These are phyloP conservation scores for Fusarium sulawesiense DNA, from an alignment of 2,329 filamentous ascomycete genomes.

Conservation along the genomic window DNA sequence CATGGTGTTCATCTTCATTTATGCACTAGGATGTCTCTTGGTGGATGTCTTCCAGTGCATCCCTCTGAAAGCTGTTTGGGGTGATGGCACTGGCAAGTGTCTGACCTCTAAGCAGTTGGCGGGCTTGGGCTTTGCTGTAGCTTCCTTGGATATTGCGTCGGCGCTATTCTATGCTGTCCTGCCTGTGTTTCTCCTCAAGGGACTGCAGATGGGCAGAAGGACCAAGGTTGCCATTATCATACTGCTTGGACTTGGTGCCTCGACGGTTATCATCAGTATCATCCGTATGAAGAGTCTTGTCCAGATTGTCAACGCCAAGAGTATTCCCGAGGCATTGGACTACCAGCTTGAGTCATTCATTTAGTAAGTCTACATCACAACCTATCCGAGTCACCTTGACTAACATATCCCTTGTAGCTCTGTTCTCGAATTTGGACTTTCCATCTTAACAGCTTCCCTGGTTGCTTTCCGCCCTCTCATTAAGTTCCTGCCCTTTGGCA, in stretches of 20 bases:
- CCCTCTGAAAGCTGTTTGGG: constrained; percentile 4
- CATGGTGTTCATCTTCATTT: neutral
- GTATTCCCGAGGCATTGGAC: constrained; percentile 1
- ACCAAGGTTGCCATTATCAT: constrained; percentile 7
- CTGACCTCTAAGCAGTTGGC: neutral
- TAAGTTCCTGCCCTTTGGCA: constrained; percentile 7
- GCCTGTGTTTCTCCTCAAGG: constrained; percentile 1
- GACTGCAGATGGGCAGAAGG: constrained; percentile 5
- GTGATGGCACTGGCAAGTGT: constrained; percentile 1
- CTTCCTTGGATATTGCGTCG: neutral
- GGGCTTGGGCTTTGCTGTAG: neutral
- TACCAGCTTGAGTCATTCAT: constrained; percentile 10
- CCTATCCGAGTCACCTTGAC: neutral
- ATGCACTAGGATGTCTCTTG: constrained; percentile 3
- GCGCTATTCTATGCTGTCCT: constrained; percentile 4
- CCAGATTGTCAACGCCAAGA: neutral
- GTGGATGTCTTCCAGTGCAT: constrained; percentile 10
- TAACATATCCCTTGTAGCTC: neutral
- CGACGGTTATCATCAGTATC: neutral
- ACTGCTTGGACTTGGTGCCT: constrained; percentile 2
- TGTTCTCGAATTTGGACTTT: constrained; percentile 6
- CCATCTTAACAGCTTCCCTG: neutral
- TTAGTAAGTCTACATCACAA: neutral
- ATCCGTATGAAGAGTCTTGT: constrained; percentile 5
- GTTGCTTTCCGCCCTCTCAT: constrained; percentile 8